Evolutionary conservation across 2,329 filamentous ascomycete genomes (phyloP), one percentile per base, ranked within the genome.

Genomic region (Penicillium digitatum): DNA sequence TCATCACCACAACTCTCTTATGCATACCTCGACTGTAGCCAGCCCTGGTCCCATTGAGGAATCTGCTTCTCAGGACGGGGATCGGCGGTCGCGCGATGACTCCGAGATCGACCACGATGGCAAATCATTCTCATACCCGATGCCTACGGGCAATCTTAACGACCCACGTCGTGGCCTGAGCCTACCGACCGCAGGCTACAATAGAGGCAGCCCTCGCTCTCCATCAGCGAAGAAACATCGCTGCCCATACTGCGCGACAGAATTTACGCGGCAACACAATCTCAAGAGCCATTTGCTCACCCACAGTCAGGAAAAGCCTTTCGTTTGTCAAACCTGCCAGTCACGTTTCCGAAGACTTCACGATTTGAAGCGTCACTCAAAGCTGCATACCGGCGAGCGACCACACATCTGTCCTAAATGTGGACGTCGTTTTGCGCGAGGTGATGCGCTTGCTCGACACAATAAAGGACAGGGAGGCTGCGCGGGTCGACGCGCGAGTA

Each of bases 271-370:
- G 42, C 94, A 97, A 70, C 94, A 97, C 72, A 97, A 99, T 68
- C 82, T 97, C 27, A 99, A 97, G 77, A 96, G 91, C 64, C 94
- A 99, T 76, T 82, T 99, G 54, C 83, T 99, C 70, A 97, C 94
- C 0, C 94, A 97, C 74, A 96, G 92, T 67, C 93, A 99, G 79
- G 94, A 99, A 74, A 99, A 99, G 75, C 94, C 94, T 0, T 99
- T 94, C 69, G 84, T 94, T 27, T 99, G 94, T 70, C 87, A 90
- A 59, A 90, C 89, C n/a, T 99, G 94, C 72, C 85, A 93, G 65
- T 89, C 94, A 73, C 86, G 93, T 49, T 99, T 99, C 74, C 85
- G 94, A 52, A 86, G 94, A 60, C 80, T 97, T 48, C 94, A 99
- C 70, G 94, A 99, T 69, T 76, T 99, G 62, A 99, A 99, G 78